phyloP scores from a whole-genome alignment of 2,329 filamentous ascomycete genomes.

The Monosporascus sp. region DNA sequence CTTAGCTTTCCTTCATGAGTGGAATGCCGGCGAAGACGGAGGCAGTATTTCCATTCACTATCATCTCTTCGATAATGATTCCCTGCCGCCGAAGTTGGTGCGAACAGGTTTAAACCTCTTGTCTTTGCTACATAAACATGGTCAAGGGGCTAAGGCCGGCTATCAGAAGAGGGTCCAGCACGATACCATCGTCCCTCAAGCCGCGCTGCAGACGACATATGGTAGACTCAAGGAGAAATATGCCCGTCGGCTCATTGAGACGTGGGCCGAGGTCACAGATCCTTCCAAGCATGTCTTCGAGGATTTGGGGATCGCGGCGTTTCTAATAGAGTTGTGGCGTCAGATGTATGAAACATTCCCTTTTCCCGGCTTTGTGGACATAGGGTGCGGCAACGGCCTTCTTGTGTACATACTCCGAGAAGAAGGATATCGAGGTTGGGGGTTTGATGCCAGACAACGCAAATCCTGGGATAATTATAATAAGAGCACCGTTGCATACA shows the following conservation, averaged over 20 bases:
- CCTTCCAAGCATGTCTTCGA: conserved; percentile 93
- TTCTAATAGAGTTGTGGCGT: conserved; percentile 85
- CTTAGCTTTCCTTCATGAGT: conserved; percentile 72
- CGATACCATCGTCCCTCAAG: conserved; percentile 73
- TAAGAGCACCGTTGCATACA: conserved; percentile 10
- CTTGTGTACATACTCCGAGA: conserved; percentile 74
- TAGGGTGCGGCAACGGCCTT: conserved; percentile 92
- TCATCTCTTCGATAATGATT: conserved; percentile 40
- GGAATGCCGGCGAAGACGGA: conserved; percentile 35
- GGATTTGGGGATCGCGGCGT: conserved; percentile 84
- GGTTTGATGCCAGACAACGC: conserved; percentile 81
- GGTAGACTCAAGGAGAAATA: conserved; percentile 73
- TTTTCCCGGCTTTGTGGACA: conserved; percentile 91
- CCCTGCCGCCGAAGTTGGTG: conserved; percentile 43
- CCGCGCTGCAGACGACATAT: conserved; percentile 77
- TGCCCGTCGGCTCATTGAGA: conserved; percentile 62
- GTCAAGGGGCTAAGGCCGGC: conserved; percentile 56
- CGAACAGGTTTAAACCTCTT: conserved; percentile 67
- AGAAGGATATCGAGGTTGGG: conserved; percentile 82
- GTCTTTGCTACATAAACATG: conserved; percentile 66
- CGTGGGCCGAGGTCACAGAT: conserved; percentile 83
- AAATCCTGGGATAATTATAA: conserved; percentile 80
- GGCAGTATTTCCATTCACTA: conserved; percentile 58
- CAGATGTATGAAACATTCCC: conserved; percentile 62
- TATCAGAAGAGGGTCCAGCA: conserved; percentile 81